These are phyloP conservation scores for Haematococcus sp. DNA, from an alignment of 139 green algal species.

Conservation along the genomic window DNA sequence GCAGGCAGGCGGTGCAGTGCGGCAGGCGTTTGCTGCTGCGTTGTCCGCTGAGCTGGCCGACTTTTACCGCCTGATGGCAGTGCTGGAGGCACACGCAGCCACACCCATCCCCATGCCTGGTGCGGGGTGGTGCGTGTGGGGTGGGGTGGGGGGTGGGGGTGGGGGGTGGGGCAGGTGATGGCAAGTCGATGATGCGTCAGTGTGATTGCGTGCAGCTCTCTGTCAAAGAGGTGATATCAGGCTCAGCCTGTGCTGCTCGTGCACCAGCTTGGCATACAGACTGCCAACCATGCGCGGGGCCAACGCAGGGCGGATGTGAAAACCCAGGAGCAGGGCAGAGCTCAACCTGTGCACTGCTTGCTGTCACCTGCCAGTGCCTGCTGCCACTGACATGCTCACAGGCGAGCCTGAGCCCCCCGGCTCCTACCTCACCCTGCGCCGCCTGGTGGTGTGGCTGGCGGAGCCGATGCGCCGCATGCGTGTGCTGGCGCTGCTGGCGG, in stretches of 20 bases:
- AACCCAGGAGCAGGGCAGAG: too few species aligned
- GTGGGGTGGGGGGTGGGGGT: too few species aligned
- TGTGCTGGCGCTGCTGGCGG: constrained; percentile 72
- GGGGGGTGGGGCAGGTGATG: too few species aligned
- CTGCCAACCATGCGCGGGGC: too few species aligned
- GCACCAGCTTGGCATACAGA: too few species aligned
- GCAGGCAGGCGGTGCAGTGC: constrained; percentile 28
- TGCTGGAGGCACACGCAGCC: constrained; percentile 72
- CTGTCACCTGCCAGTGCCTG: too few species aligned
- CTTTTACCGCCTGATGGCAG: constrained; percentile 85
- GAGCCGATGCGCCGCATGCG: constrained; percentile 79
- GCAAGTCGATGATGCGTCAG: background rate
- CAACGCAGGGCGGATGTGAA: too few species aligned
- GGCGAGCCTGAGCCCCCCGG: constrained; percentile 7
- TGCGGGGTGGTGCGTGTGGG: constrained; percentile 8
- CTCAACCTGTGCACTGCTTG: too few species aligned
- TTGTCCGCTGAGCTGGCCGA: constrained; percentile 67
- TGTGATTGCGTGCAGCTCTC: background rate
- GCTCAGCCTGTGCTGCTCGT: too few species aligned
- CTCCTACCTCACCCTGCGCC: constrained; percentile 75
- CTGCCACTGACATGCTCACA: too few species aligned
- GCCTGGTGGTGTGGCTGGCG: constrained; percentile 81
- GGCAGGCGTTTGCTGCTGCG: constrained; percentile 66
- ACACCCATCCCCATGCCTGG: constrained; percentile 40
- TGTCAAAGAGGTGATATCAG: background rate